Percentiles rank a stretch among this genome's conserved stretches.
Conservation (phyloP, 441 rosid genomes). For the Eutrema salsugineum region DNA sequence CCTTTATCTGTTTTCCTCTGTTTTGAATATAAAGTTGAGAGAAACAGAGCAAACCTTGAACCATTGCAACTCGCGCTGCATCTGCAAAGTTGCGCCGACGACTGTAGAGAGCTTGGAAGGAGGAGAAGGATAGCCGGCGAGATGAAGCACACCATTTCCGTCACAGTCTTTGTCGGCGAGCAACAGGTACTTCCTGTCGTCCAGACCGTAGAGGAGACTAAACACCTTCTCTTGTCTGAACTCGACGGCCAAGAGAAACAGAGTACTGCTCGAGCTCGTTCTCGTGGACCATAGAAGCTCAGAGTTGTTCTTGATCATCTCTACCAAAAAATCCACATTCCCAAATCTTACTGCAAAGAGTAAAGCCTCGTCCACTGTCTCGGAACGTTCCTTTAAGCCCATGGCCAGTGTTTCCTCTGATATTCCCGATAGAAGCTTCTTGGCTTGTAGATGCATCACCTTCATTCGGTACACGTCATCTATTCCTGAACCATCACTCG, state of each 20-base stretch:
- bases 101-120: constrained; percentile 33
- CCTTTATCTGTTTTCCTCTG: no score
- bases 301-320: constrained; percentile 32
- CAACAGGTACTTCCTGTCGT: constrained; percentile 25
- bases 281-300: constrained; percentile 36
- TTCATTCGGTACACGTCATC: constrained; percentile 27
- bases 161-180: constrained; percentile 27
- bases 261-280: constrained; percentile 28
- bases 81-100: constrained; percentile 43
- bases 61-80: constrained; percentile 57
- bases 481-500: constrained; percentile 20
- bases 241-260: constrained; percentile 34
- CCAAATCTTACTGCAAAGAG: constrained; percentile 33
- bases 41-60: constrained; percentile 38
- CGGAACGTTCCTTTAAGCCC: constrained; percentile 30
- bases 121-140: constrained; percentile 42
- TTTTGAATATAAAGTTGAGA: not conserved
- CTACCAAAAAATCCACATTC: constrained; percentile 30
- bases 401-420: constrained; percentile 28
- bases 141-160: constrained; percentile 37
- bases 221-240: constrained; percentile 37
- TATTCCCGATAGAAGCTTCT: constrained; percentile 27
- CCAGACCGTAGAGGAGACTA: constrained; percentile 32
- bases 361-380: constrained; percentile 36
- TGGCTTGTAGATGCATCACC: constrained; percentile 32